Evolutionary conservation across 257 asterid genomes (phyloP).

Genomic region (Primulina eburnea): DNA sequence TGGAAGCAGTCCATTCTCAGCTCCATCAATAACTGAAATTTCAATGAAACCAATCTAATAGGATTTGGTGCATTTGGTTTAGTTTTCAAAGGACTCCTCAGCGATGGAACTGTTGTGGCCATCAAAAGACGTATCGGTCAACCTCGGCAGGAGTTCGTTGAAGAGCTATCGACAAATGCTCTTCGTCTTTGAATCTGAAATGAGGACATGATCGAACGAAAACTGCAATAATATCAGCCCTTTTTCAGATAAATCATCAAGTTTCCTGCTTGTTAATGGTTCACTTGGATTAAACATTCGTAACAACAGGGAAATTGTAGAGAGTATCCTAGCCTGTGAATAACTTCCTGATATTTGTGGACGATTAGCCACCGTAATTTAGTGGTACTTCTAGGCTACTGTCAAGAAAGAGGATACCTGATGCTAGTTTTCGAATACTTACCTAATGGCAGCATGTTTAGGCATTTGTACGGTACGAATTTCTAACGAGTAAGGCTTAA

Average conservation of each 20-base stretch:
- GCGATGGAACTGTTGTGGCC: slow-evolving; percentile 71
- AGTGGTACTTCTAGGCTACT: slow-evolving; percentile 64
- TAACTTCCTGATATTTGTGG: slow-evolving; percentile 17
- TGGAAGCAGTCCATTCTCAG: slow-evolving; percentile 29
- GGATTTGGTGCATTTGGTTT: slow-evolving; percentile 66
- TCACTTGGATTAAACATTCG: background rate
- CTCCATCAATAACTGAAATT: slow-evolving; percentile 26
- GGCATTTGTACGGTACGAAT: slow-evolving; percentile 64
- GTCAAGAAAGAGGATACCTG: slow-evolving; percentile 60
- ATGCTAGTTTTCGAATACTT: slow-evolving; percentile 67
- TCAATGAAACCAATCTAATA: slow-evolving; percentile 57
- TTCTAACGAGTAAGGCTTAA: background rate
- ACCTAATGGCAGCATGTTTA: slow-evolving; percentile 63
- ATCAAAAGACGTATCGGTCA: slow-evolving; percentile 49
- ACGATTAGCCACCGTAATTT: slow-evolving; percentile 55
- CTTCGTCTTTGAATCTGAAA: too few relatives aligned
- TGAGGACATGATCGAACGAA: too few relatives aligned
- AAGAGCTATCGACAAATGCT: slow-evolving; percentile 41
- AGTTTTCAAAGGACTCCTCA: slow-evolving; percentile 67
- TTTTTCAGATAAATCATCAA: background rate
- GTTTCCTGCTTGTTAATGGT: background rate
- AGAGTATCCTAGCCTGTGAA: slow-evolving; percentile 4
- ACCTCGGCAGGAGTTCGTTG: slow-evolving; percentile 41
- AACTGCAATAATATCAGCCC: background rate
- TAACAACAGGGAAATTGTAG: background rate